Percentiles rank a stretch among this genome's conserved stretches.
Evolutionary conservation across 139 green algal genomes (phyloP).

Genomic region (Gonium pectorale): DNA sequence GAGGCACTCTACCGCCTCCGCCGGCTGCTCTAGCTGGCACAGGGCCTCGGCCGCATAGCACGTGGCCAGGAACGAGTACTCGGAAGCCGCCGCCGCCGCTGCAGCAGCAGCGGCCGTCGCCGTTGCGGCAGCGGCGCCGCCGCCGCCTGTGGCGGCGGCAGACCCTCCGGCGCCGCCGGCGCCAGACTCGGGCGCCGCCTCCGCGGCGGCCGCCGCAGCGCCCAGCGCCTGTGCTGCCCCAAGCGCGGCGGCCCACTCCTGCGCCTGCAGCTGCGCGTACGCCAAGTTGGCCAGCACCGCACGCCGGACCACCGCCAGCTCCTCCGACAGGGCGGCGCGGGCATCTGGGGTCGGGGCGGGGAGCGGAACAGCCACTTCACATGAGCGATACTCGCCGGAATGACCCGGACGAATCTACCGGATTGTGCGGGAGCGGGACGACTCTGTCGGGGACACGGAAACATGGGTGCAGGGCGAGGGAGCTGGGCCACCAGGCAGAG

Average conservation of each 20-base stretch:
- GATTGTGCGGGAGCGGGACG: not conserved
- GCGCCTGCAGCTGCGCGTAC: slow-evolving; percentile 49
- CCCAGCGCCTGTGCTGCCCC: slow-evolving; percentile 36
- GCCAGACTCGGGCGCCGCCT: not conserved
- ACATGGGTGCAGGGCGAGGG: too few relatives aligned
- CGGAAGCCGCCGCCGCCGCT: not conserved
- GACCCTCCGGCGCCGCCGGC: not conserved
- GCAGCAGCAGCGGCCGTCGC: not conserved
- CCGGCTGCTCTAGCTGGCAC: slow-evolving; percentile 12
- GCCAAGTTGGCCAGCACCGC: slow-evolving; percentile 55
- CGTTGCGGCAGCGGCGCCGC: not conserved
- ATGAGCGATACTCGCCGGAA: too few relatives aligned
- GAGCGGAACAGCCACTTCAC: not conserved
- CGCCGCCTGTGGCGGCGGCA: not conserved
- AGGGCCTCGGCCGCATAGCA: slow-evolving; percentile 42
- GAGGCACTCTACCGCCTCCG: slow-evolving; percentile 32
- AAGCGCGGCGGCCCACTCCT: slow-evolving; percentile 40
- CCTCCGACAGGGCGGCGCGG: slow-evolving; percentile 25
- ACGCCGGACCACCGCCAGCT: slow-evolving; percentile 39
- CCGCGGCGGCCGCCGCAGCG: not conserved
- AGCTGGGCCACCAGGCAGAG: too few relatives aligned
- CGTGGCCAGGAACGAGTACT: slow-evolving; percentile 12
- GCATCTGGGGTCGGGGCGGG: not conserved
- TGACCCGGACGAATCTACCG: too few relatives aligned
- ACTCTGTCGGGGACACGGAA: too few relatives aligned